Base-by-base conservation (phyloP, 441 rosid species). In the Dalechampia spathulata region DNA sequence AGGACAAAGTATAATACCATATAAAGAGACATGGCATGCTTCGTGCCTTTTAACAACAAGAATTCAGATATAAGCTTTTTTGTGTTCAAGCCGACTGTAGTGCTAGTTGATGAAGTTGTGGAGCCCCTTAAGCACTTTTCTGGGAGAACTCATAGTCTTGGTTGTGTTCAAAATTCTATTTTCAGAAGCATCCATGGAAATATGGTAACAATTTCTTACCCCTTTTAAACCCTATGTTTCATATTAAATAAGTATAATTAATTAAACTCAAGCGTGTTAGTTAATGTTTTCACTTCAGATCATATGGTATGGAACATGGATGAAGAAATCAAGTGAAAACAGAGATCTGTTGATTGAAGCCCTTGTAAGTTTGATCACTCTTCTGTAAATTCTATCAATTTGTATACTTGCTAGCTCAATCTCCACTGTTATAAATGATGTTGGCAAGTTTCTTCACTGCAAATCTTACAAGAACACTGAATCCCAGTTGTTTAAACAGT, bases 301-400 rank as follows among this genome's bases (percentile, higher is more conserved):
- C 19, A 70, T 82, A 41, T 82, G 88, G 88, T 82, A 79, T 63
- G 88, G 82, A 38, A 82, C 75, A 25, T 82, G 88, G 88, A 66
- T 27, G 68, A 82, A 79, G 75, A 75, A 64, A 66, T 66, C 78
- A 2, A 44, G 62, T 26, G 71, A 77, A 51, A 74, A 78, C 69
- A 77, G 74, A 66, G 74, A 75, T 27, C 27, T 61, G 7, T 52
- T 82, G 49, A 77, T 55, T 34, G 30, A 69, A 49, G 52, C 55
- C 27, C 67, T 82, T 45, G 85, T 82, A 65, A 75, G 82, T 72
- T 28, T 5, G 6, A 32, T 30, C 23, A 13, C 20, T n/a, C 10
- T n/a, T 39, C 1, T 16, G 1, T 39, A 15, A n/a, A n/a, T 7
- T 30, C 34, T 30, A 30, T 30, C 8, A 30, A 3, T 30, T 30